Evolutionary conservation across 1,284 basidiomycete species (phyloP).

Genomic region (Ganoderma boninense): DNA sequence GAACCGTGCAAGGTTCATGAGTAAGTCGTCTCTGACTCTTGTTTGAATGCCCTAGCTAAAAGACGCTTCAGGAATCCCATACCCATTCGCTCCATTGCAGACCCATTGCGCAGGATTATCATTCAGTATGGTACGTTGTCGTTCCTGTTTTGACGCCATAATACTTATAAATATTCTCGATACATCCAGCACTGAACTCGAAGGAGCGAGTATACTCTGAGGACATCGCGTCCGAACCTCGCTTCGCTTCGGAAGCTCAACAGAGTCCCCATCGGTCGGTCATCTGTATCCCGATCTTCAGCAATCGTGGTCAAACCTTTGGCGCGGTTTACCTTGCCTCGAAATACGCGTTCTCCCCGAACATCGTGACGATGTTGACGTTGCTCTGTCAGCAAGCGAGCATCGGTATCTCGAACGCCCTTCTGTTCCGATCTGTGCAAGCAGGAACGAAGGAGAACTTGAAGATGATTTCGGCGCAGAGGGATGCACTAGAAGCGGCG

Average conservation of each 20-base stretch:
- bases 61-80: slow-evolving; percentile 59
- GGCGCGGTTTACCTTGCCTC: slow-evolving; percentile 61
- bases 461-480: slow-evolving; percentile 76
- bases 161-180: background rate
- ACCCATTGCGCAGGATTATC: slow-evolving; percentile 70
- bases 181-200: slow-evolving; percentile 62
- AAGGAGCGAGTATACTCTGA: slow-evolving; percentile 68
- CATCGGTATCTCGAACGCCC: slow-evolving; percentile 74
- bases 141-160: background rate
- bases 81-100: slow-evolving; percentile 62
- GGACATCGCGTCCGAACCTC: slow-evolving; percentile 67
- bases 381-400: slow-evolving; percentile 77
- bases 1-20: slow-evolving; percentile 73
- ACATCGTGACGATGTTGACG: slow-evolving; percentile 67
- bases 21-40: slow-evolving; percentile 44
- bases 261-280: slow-evolving; percentile 66
- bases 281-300: slow-evolving; percentile 74
- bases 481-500: slow-evolving; percentile 71
- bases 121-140: slow-evolving; percentile 61
- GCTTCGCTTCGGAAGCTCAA: slow-evolving; percentile 71
- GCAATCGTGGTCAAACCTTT: slow-evolving; percentile 73
- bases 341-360: slow-evolving; percentile 68
- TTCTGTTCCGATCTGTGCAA: slow-evolving; percentile 77
- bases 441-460: slow-evolving; percentile 74
- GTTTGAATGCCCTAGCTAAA: background rate